A percentile compares a stretch with the other conserved stretches of the same genome.
Evolutionary conservation across 768 basidiomycete genomes (phyloP).

Genomic region (Psilocybe tampanensis): DNA sequence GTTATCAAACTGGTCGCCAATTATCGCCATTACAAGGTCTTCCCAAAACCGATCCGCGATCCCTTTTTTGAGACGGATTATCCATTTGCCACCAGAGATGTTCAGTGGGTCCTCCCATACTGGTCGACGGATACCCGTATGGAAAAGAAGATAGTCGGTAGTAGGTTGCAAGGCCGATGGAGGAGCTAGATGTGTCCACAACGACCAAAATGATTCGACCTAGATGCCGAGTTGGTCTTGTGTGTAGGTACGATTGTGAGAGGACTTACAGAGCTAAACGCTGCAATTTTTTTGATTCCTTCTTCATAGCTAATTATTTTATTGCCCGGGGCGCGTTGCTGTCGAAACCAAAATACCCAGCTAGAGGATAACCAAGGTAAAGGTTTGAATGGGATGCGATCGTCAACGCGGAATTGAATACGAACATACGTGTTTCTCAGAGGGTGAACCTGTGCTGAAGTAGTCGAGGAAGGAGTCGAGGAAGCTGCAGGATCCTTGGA

Average conservation of each 20-base stretch:
- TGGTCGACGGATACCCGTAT: constrained; percentile 80
- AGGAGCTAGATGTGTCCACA: constrained; percentile 89
- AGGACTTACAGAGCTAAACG: constrained; percentile 78
- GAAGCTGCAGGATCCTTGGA: constrained; percentile 42
- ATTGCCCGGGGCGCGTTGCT: constrained; percentile 87
- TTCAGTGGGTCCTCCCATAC: constrained; percentile 98
- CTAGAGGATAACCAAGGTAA: constrained; percentile 39
- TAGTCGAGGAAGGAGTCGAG: constrained; percentile 36
- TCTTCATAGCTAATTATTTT: constrained; percentile 93
- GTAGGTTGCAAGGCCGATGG: constrained; percentile 86
- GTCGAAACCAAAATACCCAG: constrained; percentile 92
- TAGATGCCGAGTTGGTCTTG: constrained; percentile 28
- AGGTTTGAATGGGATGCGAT: constrained; percentile 24
- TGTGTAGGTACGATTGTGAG: background rate
- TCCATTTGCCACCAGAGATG: constrained; percentile 90
- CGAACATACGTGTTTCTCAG: constrained; percentile 89
- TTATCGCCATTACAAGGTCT: constrained; percentile 80
- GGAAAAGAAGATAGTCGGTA: constrained; percentile 94
- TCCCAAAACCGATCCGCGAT: constrained; percentile 92
- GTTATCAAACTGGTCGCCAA: constrained; percentile 89
- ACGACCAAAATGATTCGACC: constrained; percentile 95
- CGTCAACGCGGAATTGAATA: constrained; percentile 36
- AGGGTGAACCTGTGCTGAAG: constrained; percentile 58
- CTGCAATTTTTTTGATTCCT: constrained; percentile 90
- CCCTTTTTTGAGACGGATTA: constrained; percentile 89